Base-by-base conservation (phyloP, 768 basidiomycete species). In the Vararia minispora region DNA sequence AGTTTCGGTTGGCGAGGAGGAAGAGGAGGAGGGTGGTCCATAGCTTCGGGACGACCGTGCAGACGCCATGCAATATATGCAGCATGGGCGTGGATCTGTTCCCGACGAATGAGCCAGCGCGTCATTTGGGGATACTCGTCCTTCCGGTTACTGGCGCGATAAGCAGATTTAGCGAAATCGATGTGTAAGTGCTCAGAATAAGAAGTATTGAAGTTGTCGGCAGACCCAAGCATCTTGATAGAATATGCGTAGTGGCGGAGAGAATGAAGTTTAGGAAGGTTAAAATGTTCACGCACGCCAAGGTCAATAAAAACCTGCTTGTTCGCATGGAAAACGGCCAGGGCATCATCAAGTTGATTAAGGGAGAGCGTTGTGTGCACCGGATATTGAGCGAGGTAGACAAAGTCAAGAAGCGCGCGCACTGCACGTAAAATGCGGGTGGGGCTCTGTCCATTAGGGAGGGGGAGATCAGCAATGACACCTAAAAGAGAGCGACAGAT, bases 141-240 rank as follows among this genome's bases (percentile, higher is more conserved):
- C 16, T 25, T 21, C 13, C 23, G 34, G 23, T 35, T 35, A 8
- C 11, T 35, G 9, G 34, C 34, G 18, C 34, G 18, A 17, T 32
- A 32, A 16, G 30, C 8, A 32, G 47, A 24, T 39, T 61, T 58
- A 4, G 51, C 51, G 16, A 50, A 48, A 13, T 52, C 48, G n/a
- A 57, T 58, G 24, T 54, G 52, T 0, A 56, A 43, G 2, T 50
- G 42, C 30, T 59, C 53, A 1, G 48, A 46, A 2, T 52, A 41
- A 14, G 60, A 55, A 3, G 57, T 55, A 17, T 51, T 57, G 32
- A 42, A 56, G 14, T 55, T 53, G 12, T 59, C 53, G 8, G 44
- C 34, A 3, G 49, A 16, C 1, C 55, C 55, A 5, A 46, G 37
- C 2, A 35, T n/a, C 3, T 14, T 7, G 30, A 58, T 51, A 1